Evolutionary conservation across 768 basidiomycete species (phyloP).

Genomic region (Tephrocybe rancida): DNA sequence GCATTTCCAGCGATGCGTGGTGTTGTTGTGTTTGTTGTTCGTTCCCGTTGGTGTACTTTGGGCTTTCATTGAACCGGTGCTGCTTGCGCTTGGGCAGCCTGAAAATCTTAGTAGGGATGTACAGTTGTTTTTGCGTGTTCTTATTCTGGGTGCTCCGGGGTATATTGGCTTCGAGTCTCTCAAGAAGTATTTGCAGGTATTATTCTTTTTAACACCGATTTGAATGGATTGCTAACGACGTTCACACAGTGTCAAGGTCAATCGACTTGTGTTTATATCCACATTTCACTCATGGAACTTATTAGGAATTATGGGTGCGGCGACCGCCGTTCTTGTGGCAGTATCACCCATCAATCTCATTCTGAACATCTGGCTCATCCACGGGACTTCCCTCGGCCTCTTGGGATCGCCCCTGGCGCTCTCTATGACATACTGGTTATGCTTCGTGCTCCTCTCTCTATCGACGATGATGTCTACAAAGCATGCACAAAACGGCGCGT

Average conservation of each 20-base stretch:
- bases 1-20: conserved; percentile 70
- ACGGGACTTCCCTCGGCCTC: conserved; percentile 62
- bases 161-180: conserved; percentile 77
- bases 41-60: conserved; percentile 66
- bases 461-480: conserved; percentile 50
- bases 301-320: conserved; percentile 73
- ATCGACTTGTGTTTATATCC: too few species aligned
- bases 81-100: conserved; percentile 67
- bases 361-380: conserved; percentile 63
- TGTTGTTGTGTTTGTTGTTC: conserved; percentile 65
- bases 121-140: conserved; percentile 63
- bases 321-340: conserved; percentile 63
- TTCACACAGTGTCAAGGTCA: conserved; percentile 58
- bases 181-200: conserved; percentile 71
- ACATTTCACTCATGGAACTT: not conserved
- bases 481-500: conserved; percentile 60
- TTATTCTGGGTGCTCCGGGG: conserved; percentile 67
- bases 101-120: conserved; percentile 57
- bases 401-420: conserved; percentile 70
- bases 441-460: conserved; percentile 56
- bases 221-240: not conserved
- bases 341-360: conserved; percentile 68
- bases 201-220: not conserved
- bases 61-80: conserved; percentile 63
- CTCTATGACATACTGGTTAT: conserved; percentile 70